Percentiles rank a stretch among this genome's conserved stretches.
These are phyloP conservation scores for Talaromyces sp. DNA, from an alignment of 2,329 filamentous ascomycete genomes.

Conservation along the genomic window DNA sequence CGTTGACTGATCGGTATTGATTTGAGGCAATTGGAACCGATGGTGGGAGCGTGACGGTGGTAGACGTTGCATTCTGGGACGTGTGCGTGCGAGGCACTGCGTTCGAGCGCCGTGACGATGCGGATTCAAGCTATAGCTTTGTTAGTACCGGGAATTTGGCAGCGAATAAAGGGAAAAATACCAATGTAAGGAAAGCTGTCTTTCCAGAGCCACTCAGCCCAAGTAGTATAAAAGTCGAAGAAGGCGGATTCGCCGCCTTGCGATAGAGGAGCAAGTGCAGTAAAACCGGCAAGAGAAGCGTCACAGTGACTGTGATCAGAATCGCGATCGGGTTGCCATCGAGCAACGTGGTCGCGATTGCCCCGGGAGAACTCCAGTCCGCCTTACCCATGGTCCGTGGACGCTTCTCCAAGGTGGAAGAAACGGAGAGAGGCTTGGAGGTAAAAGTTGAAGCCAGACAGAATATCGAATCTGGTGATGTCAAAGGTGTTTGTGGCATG, in stretches of 20 bases:
- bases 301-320: constrained; percentile 62
- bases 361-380: constrained; percentile 33
- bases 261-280: constrained; percentile 71
- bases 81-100: constrained; percentile 49
- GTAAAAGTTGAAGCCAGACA: background rate
- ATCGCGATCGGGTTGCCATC: constrained; percentile 46
- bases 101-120: constrained; percentile 32
- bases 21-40: constrained; percentile 51
- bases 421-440: background rate
- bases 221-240: constrained; percentile 69
- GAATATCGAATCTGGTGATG: background rate
- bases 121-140: constrained; percentile 38
- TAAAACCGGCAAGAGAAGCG: constrained; percentile 67
- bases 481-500: constrained; percentile 3
- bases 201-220: constrained; percentile 83
- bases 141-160: background rate
- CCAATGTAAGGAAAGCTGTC: constrained; percentile 77
- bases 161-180: constrained; percentile 26
- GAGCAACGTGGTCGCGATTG: constrained; percentile 37
- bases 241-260: constrained; percentile 56
- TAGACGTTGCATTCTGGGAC: constrained; percentile 55
- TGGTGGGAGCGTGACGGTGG: constrained; percentile 52
- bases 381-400: constrained; percentile 14
- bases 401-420: background rate
- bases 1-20: constrained; percentile 61